A percentile compares a stretch with the other conserved stretches of the same genome.
Evolutionary conservation across 805 yeast genomes (phyloP).

Genomic region (Brettanomyces bruxellensis): DNA sequence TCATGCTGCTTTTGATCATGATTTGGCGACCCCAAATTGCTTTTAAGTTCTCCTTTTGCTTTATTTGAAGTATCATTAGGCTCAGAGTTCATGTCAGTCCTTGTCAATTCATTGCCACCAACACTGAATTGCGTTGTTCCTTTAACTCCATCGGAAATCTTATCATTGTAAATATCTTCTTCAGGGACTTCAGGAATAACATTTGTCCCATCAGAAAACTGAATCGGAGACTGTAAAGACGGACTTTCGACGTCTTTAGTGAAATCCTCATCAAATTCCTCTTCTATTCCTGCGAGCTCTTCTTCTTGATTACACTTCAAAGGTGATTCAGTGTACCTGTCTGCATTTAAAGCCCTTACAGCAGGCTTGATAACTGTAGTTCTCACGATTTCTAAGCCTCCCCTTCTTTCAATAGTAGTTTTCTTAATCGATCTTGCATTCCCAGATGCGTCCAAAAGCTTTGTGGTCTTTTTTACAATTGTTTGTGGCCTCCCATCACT

Average conservation of each 20-base stretch:
- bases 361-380: constrained; percentile 34
- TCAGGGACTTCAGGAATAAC: not conserved
- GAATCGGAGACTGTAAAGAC: not conserved
- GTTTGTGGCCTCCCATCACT: constrained; percentile 12
- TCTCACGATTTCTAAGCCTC: constrained; percentile 39
- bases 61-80: not conserved
- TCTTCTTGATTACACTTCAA: constrained; percentile 18
- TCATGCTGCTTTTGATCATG: not conserved
- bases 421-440: constrained; percentile 48
- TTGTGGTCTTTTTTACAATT: constrained; percentile 39
- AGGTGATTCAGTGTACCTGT: constrained; percentile 15
- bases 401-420: constrained; percentile 40
- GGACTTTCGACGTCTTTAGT: not conserved
- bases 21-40: not conserved
- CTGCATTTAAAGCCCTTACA: constrained; percentile 5
- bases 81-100: too few species aligned
- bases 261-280: constrained; percentile 17
- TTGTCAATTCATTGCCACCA: too few species aligned
- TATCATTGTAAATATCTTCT: not conserved
- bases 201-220: not conserved
- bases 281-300: constrained; percentile 11
- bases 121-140: too few species aligned
- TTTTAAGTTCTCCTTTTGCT: not conserved
- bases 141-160: too few species aligned
- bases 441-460: constrained; percentile 40